phyloP scores from a whole-genome alignment of 345 rosid genomes.

The Conringia planisiliqua region DNA sequence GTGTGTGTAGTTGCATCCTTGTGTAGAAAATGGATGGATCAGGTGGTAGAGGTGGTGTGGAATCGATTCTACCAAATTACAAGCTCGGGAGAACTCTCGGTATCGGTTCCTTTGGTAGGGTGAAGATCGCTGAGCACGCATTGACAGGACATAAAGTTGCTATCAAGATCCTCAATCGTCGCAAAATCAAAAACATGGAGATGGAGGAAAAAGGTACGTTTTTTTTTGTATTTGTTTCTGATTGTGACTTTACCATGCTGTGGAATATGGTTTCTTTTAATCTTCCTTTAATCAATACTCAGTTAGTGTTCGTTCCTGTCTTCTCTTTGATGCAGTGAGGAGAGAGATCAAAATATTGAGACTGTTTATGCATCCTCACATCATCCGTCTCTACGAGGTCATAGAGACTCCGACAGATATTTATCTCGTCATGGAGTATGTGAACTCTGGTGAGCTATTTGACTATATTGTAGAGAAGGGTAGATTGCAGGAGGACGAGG shows the following conservation, averaged over 20 bases:
- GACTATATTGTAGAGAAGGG: slow-evolving; percentile 93
- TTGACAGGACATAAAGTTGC: slow-evolving; percentile 92
- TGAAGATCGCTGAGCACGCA: slow-evolving; percentile 83
- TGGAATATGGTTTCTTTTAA: background rate
- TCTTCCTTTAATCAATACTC: background rate
- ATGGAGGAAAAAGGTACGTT: slow-evolving; percentile 95
- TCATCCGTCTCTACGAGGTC: slow-evolving; percentile 86
- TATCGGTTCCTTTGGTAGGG: slow-evolving; percentile 91
- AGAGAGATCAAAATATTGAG: slow-evolving; percentile 92
- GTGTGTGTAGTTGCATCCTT: background rate
- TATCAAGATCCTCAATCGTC: slow-evolving; percentile 88
- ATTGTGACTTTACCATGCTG: background rate
- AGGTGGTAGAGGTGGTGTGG: slow-evolving; percentile 49
- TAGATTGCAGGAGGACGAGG: slow-evolving; percentile 91
- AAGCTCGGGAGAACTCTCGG: slow-evolving; percentile 86
- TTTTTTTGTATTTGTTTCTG: background rate
- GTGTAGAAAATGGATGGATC: slow-evolving; percentile 56
- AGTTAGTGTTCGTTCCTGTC: background rate
- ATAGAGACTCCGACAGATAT: slow-evolving; percentile 83
- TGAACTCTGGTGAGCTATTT: slow-evolving; percentile 90
- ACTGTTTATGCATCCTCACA: slow-evolving; percentile 94
- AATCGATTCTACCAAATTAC: slow-evolving; percentile 60
- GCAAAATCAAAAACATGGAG: slow-evolving; percentile 67
- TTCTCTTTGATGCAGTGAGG: slow-evolving; percentile 53
- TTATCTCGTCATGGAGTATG: slow-evolving; percentile 88